Conservation (phyloP, 129 eudicot species). For the Lactuca saligna region DNA sequence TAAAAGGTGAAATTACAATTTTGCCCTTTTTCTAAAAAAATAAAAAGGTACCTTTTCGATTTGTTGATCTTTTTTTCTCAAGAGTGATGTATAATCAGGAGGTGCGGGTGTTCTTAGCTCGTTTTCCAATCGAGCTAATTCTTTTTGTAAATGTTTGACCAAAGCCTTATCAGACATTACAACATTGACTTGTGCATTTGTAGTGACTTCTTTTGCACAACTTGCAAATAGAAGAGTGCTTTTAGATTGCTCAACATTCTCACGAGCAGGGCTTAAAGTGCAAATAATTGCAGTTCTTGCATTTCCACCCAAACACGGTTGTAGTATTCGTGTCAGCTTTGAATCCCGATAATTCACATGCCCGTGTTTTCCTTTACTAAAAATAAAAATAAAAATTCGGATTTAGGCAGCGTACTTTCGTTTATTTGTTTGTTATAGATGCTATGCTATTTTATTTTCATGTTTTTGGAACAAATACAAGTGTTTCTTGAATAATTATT, state of each 20-base stretch:
- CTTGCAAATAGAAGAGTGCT: constrained; percentile 91
- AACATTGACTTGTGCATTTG: constrained; percentile 97
- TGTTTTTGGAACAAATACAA: no score
- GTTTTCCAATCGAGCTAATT: constrained; percentile 83
- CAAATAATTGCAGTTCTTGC: constrained; percentile 98
- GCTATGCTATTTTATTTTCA: no score
- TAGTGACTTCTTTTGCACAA: constrained; percentile 94
- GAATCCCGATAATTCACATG: constrained; percentile 97
- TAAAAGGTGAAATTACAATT: background rate
- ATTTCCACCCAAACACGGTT: constrained; percentile 97
- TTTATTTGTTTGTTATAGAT: no score
- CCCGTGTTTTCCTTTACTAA: constrained; percentile 92
- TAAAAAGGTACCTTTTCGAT: constrained; percentile 73
- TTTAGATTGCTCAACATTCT: constrained; percentile 94
- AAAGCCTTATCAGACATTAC: constrained; percentile 99
- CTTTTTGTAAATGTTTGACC: constrained; percentile 97
- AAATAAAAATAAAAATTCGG: no score
- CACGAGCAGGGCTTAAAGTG: constrained; percentile 93
- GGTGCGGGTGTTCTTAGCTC: constrained; percentile 87
- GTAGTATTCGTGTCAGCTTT: constrained; percentile 93
- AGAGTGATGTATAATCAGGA: constrained; percentile 55
- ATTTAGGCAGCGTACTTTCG: no score
- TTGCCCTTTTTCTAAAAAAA: background rate
- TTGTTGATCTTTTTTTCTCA: constrained; percentile 90
- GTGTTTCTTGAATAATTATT: no score